Evolutionary conservation across 345 rosid species (phyloP).

Genomic region (Citrus trifoliata): DNA sequence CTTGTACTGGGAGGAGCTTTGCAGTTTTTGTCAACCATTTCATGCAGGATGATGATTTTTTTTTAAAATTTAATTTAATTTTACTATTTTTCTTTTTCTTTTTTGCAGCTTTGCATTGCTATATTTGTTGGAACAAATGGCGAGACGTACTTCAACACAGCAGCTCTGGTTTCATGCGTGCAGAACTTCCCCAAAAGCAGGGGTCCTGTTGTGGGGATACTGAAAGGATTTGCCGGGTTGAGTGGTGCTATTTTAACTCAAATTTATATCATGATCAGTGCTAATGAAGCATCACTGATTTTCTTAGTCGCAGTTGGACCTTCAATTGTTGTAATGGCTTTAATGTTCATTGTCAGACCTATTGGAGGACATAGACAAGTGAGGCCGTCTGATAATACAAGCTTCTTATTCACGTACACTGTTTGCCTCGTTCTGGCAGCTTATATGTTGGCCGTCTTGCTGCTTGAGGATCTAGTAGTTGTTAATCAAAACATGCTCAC

Average conservation of each 20-base stretch:
- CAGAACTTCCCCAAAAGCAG: conserved; percentile 84
- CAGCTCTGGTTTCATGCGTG: conserved; percentile 71
- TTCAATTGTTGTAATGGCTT: conserved; percentile 49
- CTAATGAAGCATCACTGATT: conserved; percentile 60
- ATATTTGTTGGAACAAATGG: conserved; percentile 86
- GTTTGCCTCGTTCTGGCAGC: conserved; percentile 64
- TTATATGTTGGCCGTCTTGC: conserved; percentile 62
- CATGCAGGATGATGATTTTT: neutral
- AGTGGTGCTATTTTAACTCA: conserved; percentile 92
- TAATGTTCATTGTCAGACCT: conserved; percentile 71
- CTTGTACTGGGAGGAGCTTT: neutral
- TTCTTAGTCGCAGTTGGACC: conserved; percentile 80
- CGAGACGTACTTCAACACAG: conserved; percentile 86
- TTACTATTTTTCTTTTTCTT: too few species aligned
- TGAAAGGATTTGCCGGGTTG: conserved; percentile 88
- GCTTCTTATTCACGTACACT: conserved; percentile 49
- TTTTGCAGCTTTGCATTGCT: neutral
- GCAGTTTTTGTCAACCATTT: neutral
- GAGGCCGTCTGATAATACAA: conserved; percentile 41
- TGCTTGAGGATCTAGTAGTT: conserved; percentile 58
- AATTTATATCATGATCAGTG: conserved; percentile 57
- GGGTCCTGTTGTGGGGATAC: conserved; percentile 81
- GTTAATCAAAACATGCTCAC: conserved; percentile 39
- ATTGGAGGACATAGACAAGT: conserved; percentile 57
- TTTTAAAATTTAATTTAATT: too few species aligned